phyloP scores from a whole-genome alignment of 2,329 filamentous ascomycete genomes.

The Aspergillus transmontanensis region DNA sequence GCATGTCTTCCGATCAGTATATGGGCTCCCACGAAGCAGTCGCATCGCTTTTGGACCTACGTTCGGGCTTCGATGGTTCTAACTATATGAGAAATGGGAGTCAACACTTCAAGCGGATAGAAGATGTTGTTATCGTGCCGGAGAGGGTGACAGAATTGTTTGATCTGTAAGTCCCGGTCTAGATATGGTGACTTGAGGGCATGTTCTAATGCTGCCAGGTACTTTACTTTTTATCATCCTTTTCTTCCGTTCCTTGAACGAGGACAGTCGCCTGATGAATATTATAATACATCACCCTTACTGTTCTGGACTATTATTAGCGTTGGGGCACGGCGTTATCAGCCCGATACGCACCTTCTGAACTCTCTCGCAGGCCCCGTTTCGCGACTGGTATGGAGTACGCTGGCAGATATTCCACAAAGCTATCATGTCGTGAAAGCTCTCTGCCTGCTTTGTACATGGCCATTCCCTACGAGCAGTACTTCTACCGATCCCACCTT shows the following conservation, averaged over 20 bases:
- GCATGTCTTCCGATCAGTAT: conserved; percentile 44
- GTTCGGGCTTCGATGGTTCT: conserved; percentile 48
- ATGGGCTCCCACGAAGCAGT: conserved; percentile 54
- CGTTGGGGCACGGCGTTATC: conserved; percentile 63
- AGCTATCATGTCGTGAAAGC: conserved; percentile 68
- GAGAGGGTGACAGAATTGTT: conserved; percentile 50
- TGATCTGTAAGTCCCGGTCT: conserved; percentile 38
- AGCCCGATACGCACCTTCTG: conserved; percentile 56
- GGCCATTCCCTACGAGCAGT: conserved; percentile 65
- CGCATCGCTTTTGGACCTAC: conserved; percentile 52
- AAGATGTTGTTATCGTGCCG: conserved; percentile 48
- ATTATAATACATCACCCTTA: conserved; percentile 60
- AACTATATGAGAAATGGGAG: conserved; percentile 52
- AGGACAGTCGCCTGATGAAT: conserved; percentile 57
- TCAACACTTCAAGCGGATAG: conserved; percentile 54
- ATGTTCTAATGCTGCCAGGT: conserved; percentile 50
- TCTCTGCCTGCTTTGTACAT: conserved; percentile 64
- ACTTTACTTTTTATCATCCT: conserved; percentile 65
- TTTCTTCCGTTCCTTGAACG: conserved; percentile 66
- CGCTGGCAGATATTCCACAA: conserved; percentile 62
- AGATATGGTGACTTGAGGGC: background rate
- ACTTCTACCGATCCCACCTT: conserved; percentile 67
- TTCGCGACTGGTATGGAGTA: conserved; percentile 63
- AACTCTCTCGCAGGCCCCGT: conserved; percentile 56
- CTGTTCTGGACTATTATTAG: conserved; percentile 70